phyloP scores from a whole-genome alignment of 768 basidiomycete species.

The Clitopilus hobsonii region DNA sequence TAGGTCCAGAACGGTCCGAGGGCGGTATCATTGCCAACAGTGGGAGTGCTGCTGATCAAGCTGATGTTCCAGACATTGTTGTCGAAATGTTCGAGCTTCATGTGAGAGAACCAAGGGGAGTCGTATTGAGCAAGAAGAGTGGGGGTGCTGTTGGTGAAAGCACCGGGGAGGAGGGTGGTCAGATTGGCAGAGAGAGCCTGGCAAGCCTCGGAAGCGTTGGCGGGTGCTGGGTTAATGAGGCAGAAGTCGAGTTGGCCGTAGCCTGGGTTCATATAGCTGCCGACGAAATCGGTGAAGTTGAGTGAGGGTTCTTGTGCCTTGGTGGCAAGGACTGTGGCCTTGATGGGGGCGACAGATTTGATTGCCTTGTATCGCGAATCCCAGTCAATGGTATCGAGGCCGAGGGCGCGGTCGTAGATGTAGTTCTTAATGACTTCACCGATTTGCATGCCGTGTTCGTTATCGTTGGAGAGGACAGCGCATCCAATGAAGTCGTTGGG shows the following conservation, averaged over 20 bases:
- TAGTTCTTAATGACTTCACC: constrained; percentile 18
- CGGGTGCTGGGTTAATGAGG: constrained; percentile 3
- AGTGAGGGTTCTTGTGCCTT: constrained; percentile 10
- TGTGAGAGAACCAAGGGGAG: constrained; percentile 2
- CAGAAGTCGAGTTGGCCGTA: constrained; percentile 21
- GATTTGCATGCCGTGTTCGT: constrained; percentile 14
- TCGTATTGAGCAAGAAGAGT: constrained; percentile 8
- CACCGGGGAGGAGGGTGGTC: constrained; percentile 6
- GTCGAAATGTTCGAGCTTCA: neutral
- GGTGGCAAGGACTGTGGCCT: constrained; percentile 9
- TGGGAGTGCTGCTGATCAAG: constrained; percentile 7
- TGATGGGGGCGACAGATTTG: constrained; percentile 1
- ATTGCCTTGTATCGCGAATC: constrained; percentile 9
- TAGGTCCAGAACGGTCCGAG: neutral
- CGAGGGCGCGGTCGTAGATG: constrained; percentile 18
- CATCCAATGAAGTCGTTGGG: constrained; percentile 15
- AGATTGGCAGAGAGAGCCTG: constrained; percentile 3
- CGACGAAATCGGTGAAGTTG: constrained; percentile 13
- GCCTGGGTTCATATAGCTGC: constrained; percentile 16
- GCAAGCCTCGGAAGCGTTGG: constrained; percentile 4
- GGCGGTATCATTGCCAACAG: neutral
- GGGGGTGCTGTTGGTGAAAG: constrained; percentile 7
- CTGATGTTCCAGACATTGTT: constrained; percentile 4
- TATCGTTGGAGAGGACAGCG: constrained; percentile 22
- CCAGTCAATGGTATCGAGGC: constrained; percentile 21